Percentiles rank a stretch among this genome's conserved stretches.
Evolutionary conservation across 306 rosid species (phyloP).

Genomic region (Lathyrus oleraceus): DNA sequence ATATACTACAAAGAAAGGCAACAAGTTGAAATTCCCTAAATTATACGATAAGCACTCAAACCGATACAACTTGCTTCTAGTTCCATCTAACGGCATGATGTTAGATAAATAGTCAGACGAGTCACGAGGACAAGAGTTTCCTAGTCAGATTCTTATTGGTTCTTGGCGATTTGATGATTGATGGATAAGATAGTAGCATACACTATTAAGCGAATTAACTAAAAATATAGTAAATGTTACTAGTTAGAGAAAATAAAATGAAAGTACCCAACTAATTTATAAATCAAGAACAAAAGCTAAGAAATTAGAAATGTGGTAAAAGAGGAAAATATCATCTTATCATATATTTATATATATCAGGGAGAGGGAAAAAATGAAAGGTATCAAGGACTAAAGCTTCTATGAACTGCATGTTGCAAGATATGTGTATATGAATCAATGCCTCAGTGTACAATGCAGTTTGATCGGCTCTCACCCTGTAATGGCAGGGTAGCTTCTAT

Average conservation of each 20-base stretch:
- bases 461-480: slow-evolving; percentile 59
- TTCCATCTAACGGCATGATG: slow-evolving; percentile 10
- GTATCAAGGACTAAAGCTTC: slow-evolving; percentile 45
- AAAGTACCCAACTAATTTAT: slow-evolving; percentile 9
- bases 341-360: slow-evolving; percentile 23
- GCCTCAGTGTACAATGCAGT: slow-evolving; percentile 55
- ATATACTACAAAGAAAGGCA: slow-evolving; percentile 9
- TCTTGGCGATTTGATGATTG: neutral
- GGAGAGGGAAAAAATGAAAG: slow-evolving; percentile 33
- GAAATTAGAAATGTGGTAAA: slow-evolving; percentile 19
- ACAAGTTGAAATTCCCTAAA: slow-evolving; percentile 4
- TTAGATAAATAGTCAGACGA: neutral
- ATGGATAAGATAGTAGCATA: neutral
- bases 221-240: neutral
- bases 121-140: slow-evolving; percentile 9
- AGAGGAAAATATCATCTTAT: slow-evolving; percentile 11
- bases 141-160: slow-evolving; percentile 18
- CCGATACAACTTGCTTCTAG: neutral
- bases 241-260: slow-evolving; percentile 11
- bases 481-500: slow-evolving; percentile 90
- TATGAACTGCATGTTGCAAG: slow-evolving; percentile 47
- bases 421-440: slow-evolving; percentile 48
- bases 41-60: slow-evolving; percentile 25
- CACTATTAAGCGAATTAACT: neutral
- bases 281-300: slow-evolving; percentile 24